Conservation (phyloP, 768 basidiomycete species). For the Chalciporus sphaerocephalus region DNA sequence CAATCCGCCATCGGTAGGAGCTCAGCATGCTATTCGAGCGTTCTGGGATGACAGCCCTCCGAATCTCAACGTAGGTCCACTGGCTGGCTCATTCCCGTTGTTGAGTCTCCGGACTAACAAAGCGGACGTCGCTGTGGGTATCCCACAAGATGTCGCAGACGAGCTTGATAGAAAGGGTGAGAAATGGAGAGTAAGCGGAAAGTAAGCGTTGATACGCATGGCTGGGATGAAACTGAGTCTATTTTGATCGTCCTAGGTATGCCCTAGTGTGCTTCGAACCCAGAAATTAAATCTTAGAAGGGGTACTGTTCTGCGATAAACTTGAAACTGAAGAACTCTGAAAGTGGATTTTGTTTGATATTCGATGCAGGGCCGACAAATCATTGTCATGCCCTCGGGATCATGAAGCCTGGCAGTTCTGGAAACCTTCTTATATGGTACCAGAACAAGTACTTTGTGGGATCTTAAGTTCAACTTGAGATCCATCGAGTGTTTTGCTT, state of each 20-base stretch:
- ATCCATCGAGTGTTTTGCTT: too few relatives aligned
- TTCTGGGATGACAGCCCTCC: neutral
- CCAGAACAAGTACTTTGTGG: too few relatives aligned
- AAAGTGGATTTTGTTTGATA: too few relatives aligned
- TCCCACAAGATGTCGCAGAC: constrained; percentile 62
- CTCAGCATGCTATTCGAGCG: neutral
- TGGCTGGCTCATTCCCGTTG: constrained; percentile 75
- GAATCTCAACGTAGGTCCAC: constrained; percentile 48
- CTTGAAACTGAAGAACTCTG: too few relatives aligned
- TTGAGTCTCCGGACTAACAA: constrained; percentile 91
- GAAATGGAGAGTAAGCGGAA: constrained; percentile 78
- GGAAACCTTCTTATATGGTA: too few relatives aligned
- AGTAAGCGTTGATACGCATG: constrained; percentile 39
- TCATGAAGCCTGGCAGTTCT: too few relatives aligned
- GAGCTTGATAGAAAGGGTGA: constrained; percentile 58
- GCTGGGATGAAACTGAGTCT: neutral
- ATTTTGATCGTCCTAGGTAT: constrained; percentile 16
- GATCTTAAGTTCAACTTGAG: too few relatives aligned
- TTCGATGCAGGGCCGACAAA: too few relatives aligned
- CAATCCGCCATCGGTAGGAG: constrained; percentile 60
- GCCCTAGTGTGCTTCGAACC: constrained; percentile 31
- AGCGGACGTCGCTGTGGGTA: constrained; percentile 88
- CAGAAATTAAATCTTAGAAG: constrained; percentile 3
- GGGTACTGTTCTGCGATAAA: too few relatives aligned
- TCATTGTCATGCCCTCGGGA: too few relatives aligned